Conservation (phyloP, 2,329 filamentous ascomycete genomes). For the Colletotrichum spaethianum region DNA sequence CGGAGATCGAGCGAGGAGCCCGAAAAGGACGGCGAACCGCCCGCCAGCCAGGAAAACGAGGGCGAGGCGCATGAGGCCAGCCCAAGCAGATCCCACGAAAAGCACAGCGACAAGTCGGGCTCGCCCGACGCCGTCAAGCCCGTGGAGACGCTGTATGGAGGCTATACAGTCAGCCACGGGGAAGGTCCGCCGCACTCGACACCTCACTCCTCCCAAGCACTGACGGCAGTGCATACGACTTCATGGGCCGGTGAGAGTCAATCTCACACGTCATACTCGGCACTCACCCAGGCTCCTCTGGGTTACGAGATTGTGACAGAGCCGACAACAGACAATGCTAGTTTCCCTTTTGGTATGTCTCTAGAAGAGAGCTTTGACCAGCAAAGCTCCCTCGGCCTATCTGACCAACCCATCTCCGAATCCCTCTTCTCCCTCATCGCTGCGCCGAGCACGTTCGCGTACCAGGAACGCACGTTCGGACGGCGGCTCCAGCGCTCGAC, state of each 20-base stretch:
- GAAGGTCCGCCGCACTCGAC: background rate
- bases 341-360: slow-evolving; percentile 61
- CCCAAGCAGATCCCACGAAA: slow-evolving; percentile 6
- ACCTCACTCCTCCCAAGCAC: background rate
- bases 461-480: slow-evolving; percentile 77
- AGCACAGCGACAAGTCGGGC: slow-evolving; percentile 32
- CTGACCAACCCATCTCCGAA: slow-evolving; percentile 15
- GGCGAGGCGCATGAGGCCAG: slow-evolving; percentile 21
- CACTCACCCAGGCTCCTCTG: slow-evolving; percentile 10
- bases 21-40: slow-evolving; percentile 48
- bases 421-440: slow-evolving; percentile 55
- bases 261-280: background rate
- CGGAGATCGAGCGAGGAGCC: slow-evolving; percentile 62
- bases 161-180: slow-evolving; percentile 47
- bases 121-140: slow-evolving; percentile 34
- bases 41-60: slow-evolving; percentile 31
- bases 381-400: slow-evolving; percentile 1
- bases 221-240: slow-evolving; percentile 30
- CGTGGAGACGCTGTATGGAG: slow-evolving; percentile 44
- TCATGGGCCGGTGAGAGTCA: slow-evolving; percentile 9
- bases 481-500: slow-evolving; percentile 78
- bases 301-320: slow-evolving; percentile 65
- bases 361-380: slow-evolving; percentile 39
- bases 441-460: slow-evolving; percentile 69
- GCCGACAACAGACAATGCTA: slow-evolving; percentile 67